phyloP scores from a whole-genome alignment of 1,284 basidiomycete genomes.

The Apiotrichum sp. region DNA sequence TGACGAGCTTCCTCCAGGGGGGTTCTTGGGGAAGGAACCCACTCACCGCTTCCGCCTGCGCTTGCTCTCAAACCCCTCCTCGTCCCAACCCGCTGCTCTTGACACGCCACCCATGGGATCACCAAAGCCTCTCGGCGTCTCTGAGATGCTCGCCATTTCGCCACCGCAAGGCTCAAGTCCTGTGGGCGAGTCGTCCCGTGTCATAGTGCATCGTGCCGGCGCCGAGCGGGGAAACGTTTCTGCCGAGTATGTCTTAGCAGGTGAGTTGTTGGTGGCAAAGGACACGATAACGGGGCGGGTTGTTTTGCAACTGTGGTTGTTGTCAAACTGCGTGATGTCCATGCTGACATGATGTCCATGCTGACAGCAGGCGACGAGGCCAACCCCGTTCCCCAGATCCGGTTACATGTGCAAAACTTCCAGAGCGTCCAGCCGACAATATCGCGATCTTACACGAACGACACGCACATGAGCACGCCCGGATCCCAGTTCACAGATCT shows the following conservation, averaged over 20 bases:
- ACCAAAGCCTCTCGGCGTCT: conserved; percentile 28
- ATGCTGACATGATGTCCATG: neutral
- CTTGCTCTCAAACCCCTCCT: conserved; percentile 19
- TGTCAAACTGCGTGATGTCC: no score
- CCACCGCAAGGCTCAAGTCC: neutral
- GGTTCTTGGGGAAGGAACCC: neutral
- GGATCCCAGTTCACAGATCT: conserved; percentile 4
- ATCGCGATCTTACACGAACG: neutral
- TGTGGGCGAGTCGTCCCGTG: neutral
- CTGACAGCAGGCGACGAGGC: conserved; percentile 33
- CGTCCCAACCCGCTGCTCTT: neutral
- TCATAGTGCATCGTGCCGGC: conserved; percentile 6
- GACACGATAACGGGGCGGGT: no score
- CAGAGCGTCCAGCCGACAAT: neutral
- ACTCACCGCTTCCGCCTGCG: conserved; percentile 27
- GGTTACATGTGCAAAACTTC: conserved; percentile 28
- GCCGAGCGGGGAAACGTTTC: conserved; percentile 27
- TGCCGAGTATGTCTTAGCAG: conserved; percentile 45
- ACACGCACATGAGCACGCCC: conserved; percentile 13
- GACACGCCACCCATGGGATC: neutral
- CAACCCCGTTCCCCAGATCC: conserved; percentile 42
- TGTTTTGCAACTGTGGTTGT: no score
- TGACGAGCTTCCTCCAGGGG: neutral
- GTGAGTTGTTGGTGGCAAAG: conserved; percentile 21
- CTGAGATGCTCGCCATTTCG: conserved; percentile 23